Percentiles rank a stretch among this genome's conserved stretches.
Evolutionary conservation across 805 yeast species (phyloP).

Genomic region (Teunomyces gatunensis): DNA sequence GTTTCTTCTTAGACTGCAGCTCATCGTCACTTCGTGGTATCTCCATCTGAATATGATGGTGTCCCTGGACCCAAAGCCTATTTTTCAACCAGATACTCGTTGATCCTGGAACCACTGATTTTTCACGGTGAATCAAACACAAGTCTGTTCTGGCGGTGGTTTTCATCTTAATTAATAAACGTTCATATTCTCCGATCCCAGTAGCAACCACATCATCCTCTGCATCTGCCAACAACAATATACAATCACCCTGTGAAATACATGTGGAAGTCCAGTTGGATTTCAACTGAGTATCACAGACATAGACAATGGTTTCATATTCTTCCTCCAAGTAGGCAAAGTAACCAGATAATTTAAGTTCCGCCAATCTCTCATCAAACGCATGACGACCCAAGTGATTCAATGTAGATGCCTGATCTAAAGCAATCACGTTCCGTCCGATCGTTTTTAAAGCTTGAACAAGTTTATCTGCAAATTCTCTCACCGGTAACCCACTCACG

Average conservation of each 20-base stretch:
- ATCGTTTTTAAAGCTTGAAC: conserved; percentile 69
- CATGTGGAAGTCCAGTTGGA: conserved; percentile 92
- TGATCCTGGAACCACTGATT: conserved; percentile 78
- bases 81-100: conserved; percentile 82
- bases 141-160: conserved; percentile 88
- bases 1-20: conserved; percentile 13
- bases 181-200: conserved; percentile 81
- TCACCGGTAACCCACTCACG: conserved; percentile 77
- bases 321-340: conserved; percentile 89
- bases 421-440: conserved; percentile 68
- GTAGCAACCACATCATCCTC: conserved; percentile 54
- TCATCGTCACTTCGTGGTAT: conserved; percentile 21
- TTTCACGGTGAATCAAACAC: conserved; percentile 79
- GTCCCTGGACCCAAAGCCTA: conserved; percentile 88
- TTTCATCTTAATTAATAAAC: conserved; percentile 66
- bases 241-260: conserved; percentile 92
- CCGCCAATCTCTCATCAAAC: conserved; percentile 77
- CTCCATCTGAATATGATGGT: conserved; percentile 84
- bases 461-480: conserved; percentile 75
- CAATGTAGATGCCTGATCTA: conserved; percentile 81
- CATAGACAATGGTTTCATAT: conserved; percentile 83
- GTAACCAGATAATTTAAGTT: conserved; percentile 81
- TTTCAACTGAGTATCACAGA: conserved; percentile 79
- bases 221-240: conserved; percentile 86
- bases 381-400: conserved; percentile 87